These are phyloP conservation scores for Ehretia macrophylla DNA, from an alignment of 257 asterid genomes.

Conservation along the genomic window DNA sequence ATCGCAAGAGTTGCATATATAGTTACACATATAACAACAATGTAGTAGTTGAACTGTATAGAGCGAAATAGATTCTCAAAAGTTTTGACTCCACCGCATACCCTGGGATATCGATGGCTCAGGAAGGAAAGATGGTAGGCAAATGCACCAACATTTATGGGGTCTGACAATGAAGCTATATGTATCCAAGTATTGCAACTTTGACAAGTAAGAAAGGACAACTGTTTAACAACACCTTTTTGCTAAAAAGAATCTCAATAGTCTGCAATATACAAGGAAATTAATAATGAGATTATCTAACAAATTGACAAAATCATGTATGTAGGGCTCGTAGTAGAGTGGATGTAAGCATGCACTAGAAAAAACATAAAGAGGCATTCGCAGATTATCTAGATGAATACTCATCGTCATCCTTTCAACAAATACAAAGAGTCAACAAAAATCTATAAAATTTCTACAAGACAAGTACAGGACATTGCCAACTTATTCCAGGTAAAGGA, in stretches of 20 bases:
- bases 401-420: too few species aligned
- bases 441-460: too few species aligned
- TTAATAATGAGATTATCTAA: neutral
- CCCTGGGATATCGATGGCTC: slow-evolving; percentile 86
- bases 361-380: neutral
- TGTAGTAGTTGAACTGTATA: neutral
- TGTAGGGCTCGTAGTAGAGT: neutral
- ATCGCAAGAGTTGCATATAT: neutral
- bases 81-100: slow-evolving; percentile 10
- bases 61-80: neutral
- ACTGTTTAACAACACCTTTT: slow-evolving; percentile 51
- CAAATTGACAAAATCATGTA: neutral
- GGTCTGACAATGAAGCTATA: slow-evolving; percentile 63
- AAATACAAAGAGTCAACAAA: too few species aligned
- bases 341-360: neutral
- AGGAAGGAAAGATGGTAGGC: slow-evolving; percentile 65
- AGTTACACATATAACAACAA: too few species aligned
- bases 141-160: slow-evolving; percentile 57
- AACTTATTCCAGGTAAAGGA: too few species aligned
- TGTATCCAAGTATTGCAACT: slow-evolving; percentile 68
- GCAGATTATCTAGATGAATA: too few species aligned
- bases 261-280: slow-evolving; percentile 55
- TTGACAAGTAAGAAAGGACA: neutral
- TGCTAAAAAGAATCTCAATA: slow-evolving; percentile 86
- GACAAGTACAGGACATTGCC: too few species aligned